Conservation (phyloP, 106 monocot genomes). For the Platanthera guangdongensis region DNA sequence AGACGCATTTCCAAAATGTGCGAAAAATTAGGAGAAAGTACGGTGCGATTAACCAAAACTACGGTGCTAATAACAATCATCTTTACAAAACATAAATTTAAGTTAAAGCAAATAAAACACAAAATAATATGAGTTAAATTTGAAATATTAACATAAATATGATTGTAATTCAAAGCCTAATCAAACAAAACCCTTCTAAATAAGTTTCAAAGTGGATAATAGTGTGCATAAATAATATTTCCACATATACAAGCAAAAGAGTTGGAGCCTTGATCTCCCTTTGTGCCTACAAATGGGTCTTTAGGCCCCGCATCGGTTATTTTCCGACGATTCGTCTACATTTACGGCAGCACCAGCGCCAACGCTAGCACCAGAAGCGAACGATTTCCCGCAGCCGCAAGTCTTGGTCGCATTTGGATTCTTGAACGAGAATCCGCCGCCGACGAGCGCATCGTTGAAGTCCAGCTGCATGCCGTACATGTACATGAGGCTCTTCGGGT, state of each 20-base stretch:
- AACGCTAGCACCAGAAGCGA: slow-evolving; percentile 31
- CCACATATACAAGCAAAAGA: neutral
- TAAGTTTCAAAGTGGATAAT: neutral
- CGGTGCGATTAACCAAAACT: no score
- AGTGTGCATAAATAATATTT: neutral
- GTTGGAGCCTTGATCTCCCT: neutral
- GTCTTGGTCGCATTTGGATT: slow-evolving; percentile 96
- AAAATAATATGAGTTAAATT: no score
- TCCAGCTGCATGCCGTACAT: slow-evolving; percentile 92
- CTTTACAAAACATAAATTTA: no score
- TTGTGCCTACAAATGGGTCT: neutral
- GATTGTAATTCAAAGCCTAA: neutral
- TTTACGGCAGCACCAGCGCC: slow-evolving; percentile 30
- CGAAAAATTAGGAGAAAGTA: no score
- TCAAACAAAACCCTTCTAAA: neutral
- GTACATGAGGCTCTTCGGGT: slow-evolving; percentile 94
- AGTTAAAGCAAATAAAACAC: no score
- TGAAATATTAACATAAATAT: neutral
- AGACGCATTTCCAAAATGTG: no score
- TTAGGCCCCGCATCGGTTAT: slow-evolving; percentile 1
- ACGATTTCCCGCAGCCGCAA: slow-evolving; percentile 95
- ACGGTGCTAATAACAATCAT: no score
- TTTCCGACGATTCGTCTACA: slow-evolving; percentile 4
- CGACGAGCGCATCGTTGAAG: slow-evolving; percentile 91
- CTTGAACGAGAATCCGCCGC: slow-evolving; percentile 92